Percentiles rank a stretch among this genome's conserved stretches.
Evolutionary conservation across 2,329 filamentous ascomycete genomes (phyloP).

Genomic region (Beauveria pseudobassiana): DNA sequence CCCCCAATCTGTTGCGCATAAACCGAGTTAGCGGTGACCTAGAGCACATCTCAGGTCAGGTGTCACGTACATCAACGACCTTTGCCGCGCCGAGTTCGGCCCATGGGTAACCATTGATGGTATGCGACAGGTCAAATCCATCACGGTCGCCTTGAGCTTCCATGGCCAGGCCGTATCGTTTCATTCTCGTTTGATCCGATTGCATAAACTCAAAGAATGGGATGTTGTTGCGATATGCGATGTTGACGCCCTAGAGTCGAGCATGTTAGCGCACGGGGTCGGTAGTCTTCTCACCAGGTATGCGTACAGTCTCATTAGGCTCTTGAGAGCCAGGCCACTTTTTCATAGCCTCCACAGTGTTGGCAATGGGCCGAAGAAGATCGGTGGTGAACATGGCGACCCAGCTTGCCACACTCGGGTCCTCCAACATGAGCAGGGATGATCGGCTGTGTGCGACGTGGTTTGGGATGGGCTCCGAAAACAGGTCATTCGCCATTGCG

Average conservation of each 20-base stretch:
- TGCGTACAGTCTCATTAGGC: constrained; percentile 23
- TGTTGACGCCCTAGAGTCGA: constrained; percentile 18
- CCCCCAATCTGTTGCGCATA: constrained; percentile 17
- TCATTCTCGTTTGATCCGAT: constrained; percentile 18
- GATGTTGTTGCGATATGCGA: constrained; percentile 19
- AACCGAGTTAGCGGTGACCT: background rate
- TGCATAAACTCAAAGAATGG: constrained; percentile 23
- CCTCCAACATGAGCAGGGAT: constrained; percentile 24
- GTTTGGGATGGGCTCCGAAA: constrained; percentile 29
- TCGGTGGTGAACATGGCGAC: constrained; percentile 24
- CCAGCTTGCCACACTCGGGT: constrained; percentile 24
- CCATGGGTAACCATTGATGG: constrained; percentile 19
- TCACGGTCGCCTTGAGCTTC: constrained; percentile 20
- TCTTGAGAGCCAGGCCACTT: constrained; percentile 30
- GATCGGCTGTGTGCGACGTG: constrained; percentile 31
- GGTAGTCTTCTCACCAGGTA: background rate
- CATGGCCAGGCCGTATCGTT: constrained; percentile 26
- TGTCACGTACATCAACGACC: constrained; percentile 20
- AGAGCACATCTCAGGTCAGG: background rate
- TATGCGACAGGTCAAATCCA: constrained; percentile 17
- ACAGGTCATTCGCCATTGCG: constrained; percentile 32
- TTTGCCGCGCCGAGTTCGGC: constrained; percentile 17
- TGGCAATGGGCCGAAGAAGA: constrained; percentile 22
- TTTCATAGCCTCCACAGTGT: constrained; percentile 26
- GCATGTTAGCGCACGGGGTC: background rate